A percentile compares a stretch with the other conserved stretches of the same genome.
Evolutionary conservation across 495 filamentous ascomycete genomes (phyloP).

Genomic region (Hypoxylon cercidicola): DNA sequence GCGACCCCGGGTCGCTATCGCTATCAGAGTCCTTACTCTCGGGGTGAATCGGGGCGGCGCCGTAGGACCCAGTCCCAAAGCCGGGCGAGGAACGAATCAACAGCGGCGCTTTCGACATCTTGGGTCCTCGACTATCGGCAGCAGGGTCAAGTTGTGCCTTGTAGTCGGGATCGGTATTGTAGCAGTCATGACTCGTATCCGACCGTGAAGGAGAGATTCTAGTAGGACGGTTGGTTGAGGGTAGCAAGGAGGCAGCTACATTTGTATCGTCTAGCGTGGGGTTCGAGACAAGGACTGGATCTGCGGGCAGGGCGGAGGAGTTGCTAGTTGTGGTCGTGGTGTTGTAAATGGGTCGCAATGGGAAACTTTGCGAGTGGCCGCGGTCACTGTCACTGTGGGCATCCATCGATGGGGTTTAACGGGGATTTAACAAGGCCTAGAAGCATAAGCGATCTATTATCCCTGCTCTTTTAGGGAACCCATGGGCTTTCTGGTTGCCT

Average conservation of each 20-base stretch:
- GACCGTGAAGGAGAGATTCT: conserved; percentile 30
- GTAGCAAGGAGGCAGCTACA: conserved; percentile 28
- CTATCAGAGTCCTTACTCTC: conserved; percentile 29
- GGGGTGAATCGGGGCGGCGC: conserved; percentile 34
- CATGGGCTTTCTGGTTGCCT: conserved; percentile 10
- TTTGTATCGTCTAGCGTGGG: conserved; percentile 40
- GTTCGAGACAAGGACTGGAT: conserved; percentile 21
- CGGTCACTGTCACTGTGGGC: conserved; percentile 7
- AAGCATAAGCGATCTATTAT: conserved; percentile 36
- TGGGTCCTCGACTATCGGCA: conserved; percentile 33
- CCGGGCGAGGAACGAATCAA: conserved; percentile 69
- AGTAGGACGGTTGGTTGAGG: conserved; percentile 12
- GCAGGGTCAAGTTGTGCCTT: conserved; percentile 33
- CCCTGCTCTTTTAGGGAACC: conserved; percentile 31
- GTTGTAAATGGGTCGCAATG: conserved; percentile 37
- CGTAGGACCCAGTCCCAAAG: conserved; percentile 48
- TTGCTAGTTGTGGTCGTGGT: conserved; percentile 6
- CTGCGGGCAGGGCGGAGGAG: conserved; percentile 36
- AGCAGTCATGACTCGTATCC: conserved; percentile 41
- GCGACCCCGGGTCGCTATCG: conserved; percentile 14
- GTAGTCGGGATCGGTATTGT: conserved; percentile 29
- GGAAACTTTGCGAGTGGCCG: conserved; percentile 33
- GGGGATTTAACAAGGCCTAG: conserved; percentile 2
- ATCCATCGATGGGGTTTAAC: conserved; percentile 21
- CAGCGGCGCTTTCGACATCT: conserved; percentile 64